Evolutionary conservation across 2,329 filamentous ascomycete species (phyloP), one percentile per base, ranked within the genome.

Genomic region (Sphaceloma murrayae): DNA sequence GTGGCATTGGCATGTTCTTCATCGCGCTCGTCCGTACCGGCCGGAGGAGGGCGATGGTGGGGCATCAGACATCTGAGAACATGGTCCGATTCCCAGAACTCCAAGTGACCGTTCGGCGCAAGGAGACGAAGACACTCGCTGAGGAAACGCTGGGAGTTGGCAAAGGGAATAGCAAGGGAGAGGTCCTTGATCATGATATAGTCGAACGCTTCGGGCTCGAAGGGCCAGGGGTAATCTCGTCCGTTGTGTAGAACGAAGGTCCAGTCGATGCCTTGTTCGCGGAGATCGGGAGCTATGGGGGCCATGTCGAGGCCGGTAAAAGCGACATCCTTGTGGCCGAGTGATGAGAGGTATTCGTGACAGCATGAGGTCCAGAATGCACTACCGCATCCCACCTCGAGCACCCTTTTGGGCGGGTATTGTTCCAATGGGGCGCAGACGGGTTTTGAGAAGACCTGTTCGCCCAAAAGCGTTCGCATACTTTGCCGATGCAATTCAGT

Each of bases 301-400:
- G 83, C 82, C 46, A 94, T 77, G 58, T 94, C 87, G 30, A 94
- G 64, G 1, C 87, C 88, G 0, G 82, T 85, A 58, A 93, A 94
- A 4, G 77, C 75, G 16, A 93, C 79, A 48, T 78, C 72, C 3
- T 71, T 65, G 56, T 82, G 73, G 10, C 85, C 85, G 45, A 75
- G 70, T 38, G 76, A 72, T 46, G 74, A 71, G 58, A 88, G 85
- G 62, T 85, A 82, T 26, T 85, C 77, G 61, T 94, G 82, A 60
- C 85, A 93, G 68, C 86, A 79, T 22, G 84, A 81, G 54, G 84
- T 88, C 88, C 88, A 95, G 58, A 93, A 84, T 17, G 78, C 89
- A 14, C 82, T 82, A 13, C 88, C 88, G 61, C 89, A 96, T 21
- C 80, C 87, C 24, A 95, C 65, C 58, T 96, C 89, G 17, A 96